A percentile compares a stretch with the other conserved stretches of the same genome.
phyloP scores from a whole-genome alignment of 805 yeast genomes.

The Ogataea ganodermae region DNA sequence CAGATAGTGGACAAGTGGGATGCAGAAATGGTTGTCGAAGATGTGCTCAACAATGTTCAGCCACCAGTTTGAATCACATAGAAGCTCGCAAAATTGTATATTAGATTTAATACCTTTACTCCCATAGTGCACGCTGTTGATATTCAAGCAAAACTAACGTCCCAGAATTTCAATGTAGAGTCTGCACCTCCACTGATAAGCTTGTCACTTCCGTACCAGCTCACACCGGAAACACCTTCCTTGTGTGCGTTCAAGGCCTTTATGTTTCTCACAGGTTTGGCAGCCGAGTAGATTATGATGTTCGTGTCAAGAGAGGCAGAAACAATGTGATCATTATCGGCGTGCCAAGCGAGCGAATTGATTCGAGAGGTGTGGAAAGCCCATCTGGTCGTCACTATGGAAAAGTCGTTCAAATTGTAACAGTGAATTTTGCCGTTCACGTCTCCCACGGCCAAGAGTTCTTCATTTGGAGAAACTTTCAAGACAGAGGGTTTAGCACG shows the following conservation, averaged over 20 bases:
- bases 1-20: constrained; percentile 48
- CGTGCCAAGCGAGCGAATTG: constrained; percentile 75
- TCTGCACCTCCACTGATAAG: constrained; percentile 79
- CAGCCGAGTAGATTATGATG: constrained; percentile 76
- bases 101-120: not conserved
- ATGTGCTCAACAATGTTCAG: constrained; percentile 50
- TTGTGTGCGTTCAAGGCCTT: constrained; percentile 81
- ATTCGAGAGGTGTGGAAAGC: constrained; percentile 89
- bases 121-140: no score
- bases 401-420: constrained; percentile 54
- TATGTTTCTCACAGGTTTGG: constrained; percentile 73
- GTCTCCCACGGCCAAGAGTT: constrained; percentile 82
- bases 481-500: constrained; percentile 66
- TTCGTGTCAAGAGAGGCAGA: constrained; percentile 86
- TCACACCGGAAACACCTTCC: constrained; percentile 76
- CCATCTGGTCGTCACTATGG: constrained; percentile 85
- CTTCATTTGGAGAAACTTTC: constrained; percentile 69
- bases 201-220: constrained; percentile 57
- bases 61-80: constrained; percentile 47
- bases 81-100: constrained; percentile 59
- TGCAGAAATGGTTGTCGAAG: constrained; percentile 51
- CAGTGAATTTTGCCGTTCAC: constrained; percentile 82
- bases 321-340: constrained; percentile 68
- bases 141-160: constrained; percentile 28
- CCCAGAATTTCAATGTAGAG: constrained; percentile 79